These are phyloP conservation scores for Aegilops tauschii DNA, from an alignment of 176 grass and related monocot species.

Conservation along the genomic window DNA sequence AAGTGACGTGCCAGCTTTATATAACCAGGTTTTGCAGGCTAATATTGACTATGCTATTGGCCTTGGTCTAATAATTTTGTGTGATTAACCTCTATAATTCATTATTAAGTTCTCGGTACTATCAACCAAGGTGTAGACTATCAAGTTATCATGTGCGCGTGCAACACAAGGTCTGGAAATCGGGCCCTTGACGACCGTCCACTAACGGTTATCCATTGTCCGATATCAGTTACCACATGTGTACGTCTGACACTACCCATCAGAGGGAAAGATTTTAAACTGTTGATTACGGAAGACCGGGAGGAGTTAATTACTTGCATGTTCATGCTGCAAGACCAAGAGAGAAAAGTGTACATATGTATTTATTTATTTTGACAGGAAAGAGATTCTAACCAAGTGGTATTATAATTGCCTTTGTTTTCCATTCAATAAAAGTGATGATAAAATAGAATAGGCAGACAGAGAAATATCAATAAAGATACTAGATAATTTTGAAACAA, in stretches of 20 bases:
- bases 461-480: not conserved
- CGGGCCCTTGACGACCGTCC: not conserved
- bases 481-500: too few species aligned
- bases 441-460: too few species aligned
- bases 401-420: not conserved
- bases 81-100: not conserved
- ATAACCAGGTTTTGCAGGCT: too few species aligned
- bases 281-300: not conserved
- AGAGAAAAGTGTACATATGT: not conserved
- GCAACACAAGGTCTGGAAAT: not conserved
- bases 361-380: not conserved
- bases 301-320: not conserved
- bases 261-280: not conserved
- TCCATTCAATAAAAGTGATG: too few species aligned
- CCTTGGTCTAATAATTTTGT: not conserved
- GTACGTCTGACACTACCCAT: not conserved
- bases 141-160: not conserved
- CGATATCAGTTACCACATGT: slow-evolving; percentile 1
- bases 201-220: slow-evolving; percentile 14
- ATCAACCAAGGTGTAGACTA: not conserved
- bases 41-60: too few species aligned
- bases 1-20: too few species aligned
- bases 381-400: not conserved
- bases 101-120: not conserved
- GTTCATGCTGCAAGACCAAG: not conserved